Evolutionary conservation across 1,284 basidiomycete species (phyloP).

Genomic region (Sphaerobolus stellatus): DNA sequence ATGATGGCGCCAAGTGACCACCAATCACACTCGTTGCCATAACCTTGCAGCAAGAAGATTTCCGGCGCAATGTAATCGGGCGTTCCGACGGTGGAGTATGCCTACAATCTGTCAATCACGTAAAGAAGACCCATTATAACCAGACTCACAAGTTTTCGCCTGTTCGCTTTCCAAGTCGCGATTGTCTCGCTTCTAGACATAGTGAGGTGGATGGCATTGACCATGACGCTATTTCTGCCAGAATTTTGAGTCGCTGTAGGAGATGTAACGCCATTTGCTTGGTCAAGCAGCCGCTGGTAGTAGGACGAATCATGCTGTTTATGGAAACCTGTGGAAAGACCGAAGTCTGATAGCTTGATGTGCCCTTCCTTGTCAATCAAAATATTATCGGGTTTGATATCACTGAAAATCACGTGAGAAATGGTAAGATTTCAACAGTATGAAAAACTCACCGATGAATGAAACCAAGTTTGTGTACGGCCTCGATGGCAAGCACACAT

Average conservation of each 20-base stretch:
- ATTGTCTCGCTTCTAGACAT: conserved; percentile 93
- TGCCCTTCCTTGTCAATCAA: conserved; percentile 93
- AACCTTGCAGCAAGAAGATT: conserved; percentile 96
- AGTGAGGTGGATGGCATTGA: conserved; percentile 92
- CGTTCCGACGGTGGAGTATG: conserved; percentile 97
- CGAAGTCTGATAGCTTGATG: conserved; percentile 95
- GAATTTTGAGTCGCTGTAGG: conserved; percentile 44
- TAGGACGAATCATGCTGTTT: conserved; percentile 93
- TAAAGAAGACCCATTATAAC: neutral
- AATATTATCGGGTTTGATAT: conserved; percentile 98
- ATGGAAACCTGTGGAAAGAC: conserved; percentile 92
- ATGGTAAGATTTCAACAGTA: neutral
- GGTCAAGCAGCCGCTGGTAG: conserved; percentile 79
- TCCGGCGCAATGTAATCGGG: conserved; percentile 99
- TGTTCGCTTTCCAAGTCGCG: conserved; percentile 98
- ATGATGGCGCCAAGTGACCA: conserved; percentile 98
- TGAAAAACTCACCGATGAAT: conserved; percentile 80
- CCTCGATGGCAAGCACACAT: conserved; percentile 96
- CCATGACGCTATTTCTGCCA: conserved; percentile 87
- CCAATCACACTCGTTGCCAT: conserved; percentile 98
- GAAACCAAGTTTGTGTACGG: conserved; percentile 98
- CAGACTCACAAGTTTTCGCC: conserved; percentile 80
- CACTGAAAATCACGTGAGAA: conserved; percentile 46
- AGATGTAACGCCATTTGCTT: conserved; percentile 42
- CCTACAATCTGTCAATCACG: conserved; percentile 45